Evolutionary conservation across 1,284 basidiomycete species (phyloP).

Genomic region (Acaromyces ingoldii): DNA sequence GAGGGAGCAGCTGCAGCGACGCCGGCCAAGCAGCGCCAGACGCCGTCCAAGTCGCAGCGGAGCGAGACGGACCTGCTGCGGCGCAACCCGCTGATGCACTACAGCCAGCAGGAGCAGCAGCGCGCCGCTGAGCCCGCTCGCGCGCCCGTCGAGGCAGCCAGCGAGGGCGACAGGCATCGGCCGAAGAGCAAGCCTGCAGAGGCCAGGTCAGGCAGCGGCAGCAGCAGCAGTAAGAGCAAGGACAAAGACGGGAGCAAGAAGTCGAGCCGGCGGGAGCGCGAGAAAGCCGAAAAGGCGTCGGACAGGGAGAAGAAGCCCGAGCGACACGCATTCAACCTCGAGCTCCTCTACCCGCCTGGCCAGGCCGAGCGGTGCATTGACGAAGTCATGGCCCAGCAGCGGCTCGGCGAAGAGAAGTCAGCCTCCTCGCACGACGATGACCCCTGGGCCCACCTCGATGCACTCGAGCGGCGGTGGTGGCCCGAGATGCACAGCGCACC

Average conservation of each 20-base stretch:
- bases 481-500: slow-evolving; percentile 18
- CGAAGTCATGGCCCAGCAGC: slow-evolving; percentile 25
- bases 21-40: slow-evolving; percentile 8
- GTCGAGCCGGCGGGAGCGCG: no score
- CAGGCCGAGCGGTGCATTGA: slow-evolving; percentile 34
- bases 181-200: neutral
- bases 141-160: neutral
- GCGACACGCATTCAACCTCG: slow-evolving; percentile 37
- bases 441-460: slow-evolving; percentile 41
- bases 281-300: no score
- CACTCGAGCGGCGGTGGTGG: slow-evolving; percentile 28
- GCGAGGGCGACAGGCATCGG: no score
- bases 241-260: slow-evolving; percentile 2
- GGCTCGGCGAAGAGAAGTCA: slow-evolving; percentile 9
- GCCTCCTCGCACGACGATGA: slow-evolving; percentile 18
- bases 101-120: no score
- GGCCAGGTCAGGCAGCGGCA: neutral
- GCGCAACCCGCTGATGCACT: slow-evolving; percentile 40
- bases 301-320: slow-evolving; percentile 17
- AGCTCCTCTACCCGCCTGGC: slow-evolving; percentile 32
- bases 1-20: slow-evolving; percentile 53
- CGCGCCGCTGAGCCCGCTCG: no score
- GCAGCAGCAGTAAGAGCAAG: slow-evolving; percentile 3
- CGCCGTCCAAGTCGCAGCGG: no score
- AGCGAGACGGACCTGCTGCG: slow-evolving; percentile 38